Percentiles rank a stretch among this genome's conserved stretches.
Evolutionary conservation across 257 asterid species (phyloP).

Genomic region (Coffea eugenioides): DNA sequence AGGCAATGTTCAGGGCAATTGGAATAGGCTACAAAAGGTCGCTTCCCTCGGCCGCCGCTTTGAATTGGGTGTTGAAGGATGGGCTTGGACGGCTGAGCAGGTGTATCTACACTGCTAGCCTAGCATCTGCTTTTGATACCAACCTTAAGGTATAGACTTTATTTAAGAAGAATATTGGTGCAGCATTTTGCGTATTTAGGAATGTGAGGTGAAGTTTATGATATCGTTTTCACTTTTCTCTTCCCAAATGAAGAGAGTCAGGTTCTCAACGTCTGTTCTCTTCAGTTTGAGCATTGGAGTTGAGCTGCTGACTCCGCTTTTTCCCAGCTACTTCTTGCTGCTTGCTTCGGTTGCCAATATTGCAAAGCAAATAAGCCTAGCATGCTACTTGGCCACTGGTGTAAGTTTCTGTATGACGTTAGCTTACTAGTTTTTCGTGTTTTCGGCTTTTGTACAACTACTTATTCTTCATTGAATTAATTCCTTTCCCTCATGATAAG

Average conservation of each 20-base stretch:
- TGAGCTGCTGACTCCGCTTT: conserved; percentile 85
- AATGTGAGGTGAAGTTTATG: not conserved
- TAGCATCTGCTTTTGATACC: conserved; percentile 94
- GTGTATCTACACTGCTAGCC: conserved; percentile 89
- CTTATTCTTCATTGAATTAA: not conserved
- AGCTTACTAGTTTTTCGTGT: not conserved
- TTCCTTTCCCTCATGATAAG: not conserved
- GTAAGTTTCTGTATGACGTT: conserved; percentile 48
- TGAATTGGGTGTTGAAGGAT: conserved; percentile 96
- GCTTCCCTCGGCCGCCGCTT: conserved; percentile 94
- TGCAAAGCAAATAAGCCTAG: conserved; percentile 90
- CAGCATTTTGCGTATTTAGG: not conserved
- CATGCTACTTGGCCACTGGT: conserved; percentile 86
- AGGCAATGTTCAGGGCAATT: conserved; percentile 99
- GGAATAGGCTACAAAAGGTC: conserved; percentile 89
- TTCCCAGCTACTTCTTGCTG: conserved; percentile 78
- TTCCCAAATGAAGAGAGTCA: conserved; percentile 70
- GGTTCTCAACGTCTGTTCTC: conserved; percentile 79
- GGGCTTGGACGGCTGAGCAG: conserved; percentile 93
- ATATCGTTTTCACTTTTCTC: conserved; percentile 21
- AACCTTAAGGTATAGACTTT: conserved; percentile 68
- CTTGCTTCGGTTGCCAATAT: conserved; percentile 95
- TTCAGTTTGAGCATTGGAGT: conserved; percentile 94
- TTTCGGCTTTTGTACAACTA: not conserved
- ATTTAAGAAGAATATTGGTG: not conserved